Evolutionary conservation across 257 asterid genomes (phyloP).

Genomic region (Eustoma russellianum): DNA sequence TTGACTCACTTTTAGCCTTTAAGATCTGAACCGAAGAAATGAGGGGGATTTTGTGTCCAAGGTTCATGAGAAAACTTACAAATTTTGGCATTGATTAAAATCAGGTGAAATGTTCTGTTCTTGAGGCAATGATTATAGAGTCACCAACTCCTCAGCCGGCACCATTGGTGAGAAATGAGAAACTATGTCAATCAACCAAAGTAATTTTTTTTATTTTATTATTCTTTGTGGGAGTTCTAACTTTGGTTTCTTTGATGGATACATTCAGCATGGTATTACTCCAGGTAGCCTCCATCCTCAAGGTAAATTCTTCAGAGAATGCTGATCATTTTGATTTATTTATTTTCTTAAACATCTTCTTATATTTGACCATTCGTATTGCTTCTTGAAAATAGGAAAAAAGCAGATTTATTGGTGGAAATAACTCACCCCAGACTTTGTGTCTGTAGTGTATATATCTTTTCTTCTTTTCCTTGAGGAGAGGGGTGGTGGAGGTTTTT

Average conservation of each 20-base stretch:
- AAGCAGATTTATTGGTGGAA: too few relatives aligned
- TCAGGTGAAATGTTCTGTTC: background rate
- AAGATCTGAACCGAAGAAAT: background rate
- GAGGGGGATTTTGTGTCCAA: background rate
- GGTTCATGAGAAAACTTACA: too few relatives aligned
- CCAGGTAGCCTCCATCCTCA: slow-evolving; percentile 75
- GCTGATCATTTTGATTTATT: too few relatives aligned
- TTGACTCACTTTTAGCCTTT: too few relatives aligned
- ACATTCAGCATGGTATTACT: slow-evolving; percentile 44
- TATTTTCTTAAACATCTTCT: background rate
- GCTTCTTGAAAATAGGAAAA: too few relatives aligned
- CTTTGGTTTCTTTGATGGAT: background rate
- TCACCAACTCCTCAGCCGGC: slow-evolving; percentile 27
- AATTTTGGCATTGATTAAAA: too few relatives aligned
- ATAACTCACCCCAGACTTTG: too few relatives aligned
- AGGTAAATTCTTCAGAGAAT: slow-evolving; percentile 27
- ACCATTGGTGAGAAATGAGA: slow-evolving; percentile 13
- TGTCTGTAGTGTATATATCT: too few relatives aligned
- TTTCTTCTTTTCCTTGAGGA: too few relatives aligned
- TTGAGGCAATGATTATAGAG: slow-evolving; percentile 9
- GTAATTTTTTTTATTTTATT: too few relatives aligned
- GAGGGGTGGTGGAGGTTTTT: too few relatives aligned
- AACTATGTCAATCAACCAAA: background rate
- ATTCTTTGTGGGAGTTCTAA: background rate
- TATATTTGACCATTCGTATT: background rate